Percentiles rank a stretch among this genome's conserved stretches.
These are phyloP conservation scores for Leptomonas pyrrhocoris DNA, from an alignment of 208 protist species.

Conservation along the genomic window DNA sequence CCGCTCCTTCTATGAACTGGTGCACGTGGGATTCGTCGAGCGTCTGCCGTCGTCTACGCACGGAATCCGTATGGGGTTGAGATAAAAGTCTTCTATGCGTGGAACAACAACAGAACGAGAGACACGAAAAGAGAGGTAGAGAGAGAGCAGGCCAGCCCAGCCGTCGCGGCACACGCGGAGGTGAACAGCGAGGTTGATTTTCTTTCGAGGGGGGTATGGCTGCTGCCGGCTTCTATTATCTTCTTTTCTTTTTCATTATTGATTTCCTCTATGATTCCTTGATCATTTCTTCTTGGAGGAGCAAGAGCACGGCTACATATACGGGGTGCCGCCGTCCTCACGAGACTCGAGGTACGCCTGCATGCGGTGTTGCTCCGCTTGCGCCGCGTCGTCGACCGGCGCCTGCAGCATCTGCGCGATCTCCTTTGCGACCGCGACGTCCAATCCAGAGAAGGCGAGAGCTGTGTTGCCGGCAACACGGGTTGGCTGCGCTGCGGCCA, in stretches of 20 bases:
- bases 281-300: neutral
- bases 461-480: slow-evolving; percentile 29
- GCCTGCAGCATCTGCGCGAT: slow-evolving; percentile 23
- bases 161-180: no score
- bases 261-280: neutral
- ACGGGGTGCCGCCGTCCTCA: slow-evolving; percentile 22
- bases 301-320: slow-evolving; percentile 14
- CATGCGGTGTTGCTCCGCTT: neutral
- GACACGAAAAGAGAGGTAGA: no score
- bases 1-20: no score
- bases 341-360: slow-evolving; percentile 29
- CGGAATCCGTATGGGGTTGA: no score
- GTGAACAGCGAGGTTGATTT: neutral
- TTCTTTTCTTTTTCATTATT: no score
- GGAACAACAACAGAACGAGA: no score
- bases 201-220: no score
- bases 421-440: slow-evolving; percentile 38
- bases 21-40: no score
- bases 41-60: no score
- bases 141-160: no score
- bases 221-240: no score
- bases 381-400: slow-evolving; percentile 5
- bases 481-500: neutral
- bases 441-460: slow-evolving; percentile 26
- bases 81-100: no score